These are phyloP conservation scores for Nicotiana obtusifolia DNA, from an alignment of 257 asterid species.

Conservation along the genomic window DNA sequence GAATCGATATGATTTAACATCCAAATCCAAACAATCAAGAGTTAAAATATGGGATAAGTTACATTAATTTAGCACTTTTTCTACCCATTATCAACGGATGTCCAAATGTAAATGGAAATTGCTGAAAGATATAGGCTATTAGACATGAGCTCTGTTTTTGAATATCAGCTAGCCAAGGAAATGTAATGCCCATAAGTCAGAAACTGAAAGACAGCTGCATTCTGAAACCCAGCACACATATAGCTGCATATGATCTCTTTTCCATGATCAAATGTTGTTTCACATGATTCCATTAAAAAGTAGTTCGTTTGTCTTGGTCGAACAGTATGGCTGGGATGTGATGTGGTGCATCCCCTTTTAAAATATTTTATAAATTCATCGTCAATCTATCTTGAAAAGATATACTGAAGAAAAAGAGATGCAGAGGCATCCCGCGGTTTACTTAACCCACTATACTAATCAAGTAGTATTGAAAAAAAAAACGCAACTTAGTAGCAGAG, in stretches of 20 bases:
- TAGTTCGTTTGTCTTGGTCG: conserved; percentile 28
- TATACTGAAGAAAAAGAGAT: too few relatives aligned
- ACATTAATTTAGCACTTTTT: too few relatives aligned
- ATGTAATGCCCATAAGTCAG: not conserved
- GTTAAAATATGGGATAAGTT: too few relatives aligned
- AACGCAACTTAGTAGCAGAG: not conserved
- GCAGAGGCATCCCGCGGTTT: too few relatives aligned
- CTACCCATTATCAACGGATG: too few relatives aligned
- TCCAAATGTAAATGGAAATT: too few relatives aligned
- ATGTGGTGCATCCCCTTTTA: not conserved
- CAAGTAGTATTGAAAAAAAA: too few relatives aligned
- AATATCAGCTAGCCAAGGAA: not conserved
- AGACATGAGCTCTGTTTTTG: not conserved
- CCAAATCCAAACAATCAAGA: too few relatives aligned
- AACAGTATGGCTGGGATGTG: conserved; percentile 15
- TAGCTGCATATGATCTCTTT: not conserved
- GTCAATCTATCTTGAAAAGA: not conserved
- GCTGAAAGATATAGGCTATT: too few relatives aligned
- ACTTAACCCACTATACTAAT: not conserved
- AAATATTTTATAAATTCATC: not conserved
- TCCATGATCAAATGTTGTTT: not conserved
- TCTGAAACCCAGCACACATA: not conserved
- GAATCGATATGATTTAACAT: too few relatives aligned
- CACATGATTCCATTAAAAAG: conserved; percentile 19
- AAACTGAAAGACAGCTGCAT: not conserved